These are phyloP conservation scores for Microglena sp. DNA, from an alignment of 139 green algal genomes.

Conservation along the genomic window DNA sequence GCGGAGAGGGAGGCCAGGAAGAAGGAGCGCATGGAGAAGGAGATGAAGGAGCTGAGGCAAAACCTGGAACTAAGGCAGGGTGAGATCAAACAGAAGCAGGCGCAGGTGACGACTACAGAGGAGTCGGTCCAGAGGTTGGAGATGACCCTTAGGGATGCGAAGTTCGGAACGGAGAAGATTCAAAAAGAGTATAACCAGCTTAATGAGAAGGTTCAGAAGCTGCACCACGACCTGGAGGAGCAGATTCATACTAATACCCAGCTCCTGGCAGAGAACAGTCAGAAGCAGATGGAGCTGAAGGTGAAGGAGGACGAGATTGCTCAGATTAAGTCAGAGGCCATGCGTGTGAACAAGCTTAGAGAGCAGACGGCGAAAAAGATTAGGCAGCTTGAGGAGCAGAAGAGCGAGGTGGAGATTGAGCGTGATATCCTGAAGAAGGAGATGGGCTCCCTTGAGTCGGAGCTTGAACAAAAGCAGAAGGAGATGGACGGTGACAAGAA, in stretches of 20 bases:
- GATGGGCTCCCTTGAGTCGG: conserved; percentile 29
- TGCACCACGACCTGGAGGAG: conserved; percentile 82
- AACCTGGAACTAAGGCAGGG: conserved; percentile 51
- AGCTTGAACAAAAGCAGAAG: conserved; percentile 34
- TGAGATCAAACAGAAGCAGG: conserved; percentile 71
- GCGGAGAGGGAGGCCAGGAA: conserved; percentile 60
- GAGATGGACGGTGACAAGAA: conserved; percentile 49
- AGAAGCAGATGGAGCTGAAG: conserved; percentile 37
- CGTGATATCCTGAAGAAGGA: conserved; percentile 38
- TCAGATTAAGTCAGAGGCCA: conserved; percentile 51
- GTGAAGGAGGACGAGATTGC: conserved; percentile 23
- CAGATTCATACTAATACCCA: conserved; percentile 77
- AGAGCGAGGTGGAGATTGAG: conserved; percentile 41
- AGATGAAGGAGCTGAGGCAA: conserved; percentile 56
- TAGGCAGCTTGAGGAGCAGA: conserved; percentile 35
- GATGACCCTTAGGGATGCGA: conserved; percentile 55
- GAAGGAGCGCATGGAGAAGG: conserved; percentile 67
- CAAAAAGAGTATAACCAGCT: conserved; percentile 81
- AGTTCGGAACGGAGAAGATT: conserved; percentile 54
- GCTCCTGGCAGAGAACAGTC: conserved; percentile 69
- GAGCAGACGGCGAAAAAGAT: conserved; percentile 45
- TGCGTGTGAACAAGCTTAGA: conserved; percentile 52
- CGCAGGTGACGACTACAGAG: conserved; percentile 38
- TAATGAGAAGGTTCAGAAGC: conserved; percentile 74
- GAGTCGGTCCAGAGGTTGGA: conserved; percentile 50